Evolutionary conservation across 306 rosid species (phyloP), one percentile per base, ranked within the genome.

Genomic region (Quercus dentata): DNA sequence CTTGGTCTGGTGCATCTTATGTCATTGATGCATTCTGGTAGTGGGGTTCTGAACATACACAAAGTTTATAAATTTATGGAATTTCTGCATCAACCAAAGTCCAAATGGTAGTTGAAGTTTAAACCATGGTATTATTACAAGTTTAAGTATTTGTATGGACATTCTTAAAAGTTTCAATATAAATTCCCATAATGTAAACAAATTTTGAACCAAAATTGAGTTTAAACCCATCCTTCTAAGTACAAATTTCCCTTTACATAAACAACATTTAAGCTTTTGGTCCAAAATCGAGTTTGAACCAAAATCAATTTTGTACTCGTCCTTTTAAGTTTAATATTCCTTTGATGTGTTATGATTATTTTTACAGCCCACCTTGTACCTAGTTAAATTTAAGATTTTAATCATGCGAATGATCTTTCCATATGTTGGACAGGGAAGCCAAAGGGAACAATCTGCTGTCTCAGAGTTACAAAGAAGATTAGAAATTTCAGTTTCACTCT

Each of bases 391-490:
- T 7, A 10, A 2, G 64, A 67, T 44, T 51, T 56, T 52, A 15
- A 46, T 17, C 46, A 71, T 83, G 23, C 25, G 54, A 62, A n/a
- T 33, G 18, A 74, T 12, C 56, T 28, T 35, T 55, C 2, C 28
- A 25, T 54, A 6, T 56, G 19, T n/a, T 75, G 58, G 79, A 55
- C 88, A 92, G 99, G 92, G 89, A 74, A 85, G 69, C 79, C 87
- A 87, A 69, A 74, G 54, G 78, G 92, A 86, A 78, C 83, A 83
- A 64, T 90, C 90, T 86, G 84, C 89, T 71, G 61, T 93, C 77
- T 85, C 89, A 44, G 96, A 91, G 64, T 89, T 95, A 75, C 91
- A 85, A 73, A 88, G 77, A 72, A 85, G 80, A 76, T 84, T 95
- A 76, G 97, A 91, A 80, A 80, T 92, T 85, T 81, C 94, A 67